Base-by-base conservation (phyloP, 257 asterid genomes). In the Perilla frutescens region DNA sequence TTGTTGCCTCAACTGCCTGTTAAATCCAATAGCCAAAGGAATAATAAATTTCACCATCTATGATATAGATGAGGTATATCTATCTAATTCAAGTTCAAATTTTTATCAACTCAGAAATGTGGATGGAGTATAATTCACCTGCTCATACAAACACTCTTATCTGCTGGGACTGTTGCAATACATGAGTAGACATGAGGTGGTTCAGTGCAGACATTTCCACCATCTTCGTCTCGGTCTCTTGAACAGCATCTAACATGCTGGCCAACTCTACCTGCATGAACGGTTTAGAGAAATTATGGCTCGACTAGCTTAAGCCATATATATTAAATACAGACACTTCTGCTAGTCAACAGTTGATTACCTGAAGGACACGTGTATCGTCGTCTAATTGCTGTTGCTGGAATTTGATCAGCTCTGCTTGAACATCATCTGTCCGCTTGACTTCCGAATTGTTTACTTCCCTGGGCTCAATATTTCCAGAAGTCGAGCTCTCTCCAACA, bases 181-280 rank as follows among this genome's bases (percentile, higher is more conserved):
- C 97, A 79, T 91, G 97, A 14, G 97, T 94, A 37, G 99, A 94
- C 97, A 91, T 91, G 77, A 91, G 96, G 76, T 91, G 97, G 85
- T 91, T 94, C 72, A 94, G 76, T 0, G 97, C 99, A 75, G 97
- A 91, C 93, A 94, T 84, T 76, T 94, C 99, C 60, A 94, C 83
- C 97, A 94, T 94, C 86, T 90, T 94, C 36, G 92, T 87, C 78
- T 94, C 97, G 9, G 97, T 94, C 78, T 82, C 93, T 73, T 85
- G 97, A 78, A 83, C 99, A 32, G 96, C 92, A 79, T 91, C 97
- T 62, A 94, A 81, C 81, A 91, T 91, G 85, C 85, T 69, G 45
- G 90, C 82, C 85, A 94, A 76, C 89, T 94, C 99, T 6, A 83
- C 86, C 98, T 92, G 83, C 36, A 20, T 1, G 37, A 20, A 20